Evolutionary conservation across 1,284 basidiomycete species (phyloP), one percentile per base, ranked within the genome.

Genomic region (Paramarasmius palmivorus): DNA sequence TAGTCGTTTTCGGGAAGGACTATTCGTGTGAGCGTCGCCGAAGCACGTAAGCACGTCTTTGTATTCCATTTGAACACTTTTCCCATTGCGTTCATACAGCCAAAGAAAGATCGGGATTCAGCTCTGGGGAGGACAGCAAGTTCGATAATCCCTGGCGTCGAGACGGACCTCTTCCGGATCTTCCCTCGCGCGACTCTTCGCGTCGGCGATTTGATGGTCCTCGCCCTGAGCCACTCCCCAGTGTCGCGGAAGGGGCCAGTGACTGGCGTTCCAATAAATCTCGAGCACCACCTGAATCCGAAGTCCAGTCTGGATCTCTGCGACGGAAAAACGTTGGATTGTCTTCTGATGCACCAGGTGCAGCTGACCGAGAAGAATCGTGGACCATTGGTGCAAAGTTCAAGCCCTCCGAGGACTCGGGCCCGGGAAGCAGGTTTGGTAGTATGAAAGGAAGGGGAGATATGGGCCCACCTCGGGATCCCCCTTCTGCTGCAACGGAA

Each of bases 1-100:
- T 56, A 59, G 58, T 36, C 55, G 61, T 76, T 99, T 49, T 85
- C 84, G 32, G 91, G 90, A 42, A 82, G 97, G 58, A 84, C 81
- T 22, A 81, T 99, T 58, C 84, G 96, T 53, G 86, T 98, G 56
- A 93, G 90, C 69, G 95, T 99, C 40, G 97, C 97, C 17, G 97
- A 99, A 67, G 90, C 96, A 58, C 91, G 93, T 93, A 69, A 78
- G 89, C 82, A 34, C 32, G 42, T 52, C 48, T 38, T 5, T 49
- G 32, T 29, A 32, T 19, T 34, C 29, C 32, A 20, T 26, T 25
- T 41, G 53, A 45, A 29, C 20, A 23, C n/a, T 44, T 42, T 47
- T 38, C 50, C 51, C 32, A 56, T 57, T 52, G 34, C 52, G 22
- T 22, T 19, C 40, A 39, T 41, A 10, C 60, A 92, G 90, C 88